Base-by-base conservation (phyloP, 2,329 filamentous ascomycete species). In the Xylaria sp. region DNA sequence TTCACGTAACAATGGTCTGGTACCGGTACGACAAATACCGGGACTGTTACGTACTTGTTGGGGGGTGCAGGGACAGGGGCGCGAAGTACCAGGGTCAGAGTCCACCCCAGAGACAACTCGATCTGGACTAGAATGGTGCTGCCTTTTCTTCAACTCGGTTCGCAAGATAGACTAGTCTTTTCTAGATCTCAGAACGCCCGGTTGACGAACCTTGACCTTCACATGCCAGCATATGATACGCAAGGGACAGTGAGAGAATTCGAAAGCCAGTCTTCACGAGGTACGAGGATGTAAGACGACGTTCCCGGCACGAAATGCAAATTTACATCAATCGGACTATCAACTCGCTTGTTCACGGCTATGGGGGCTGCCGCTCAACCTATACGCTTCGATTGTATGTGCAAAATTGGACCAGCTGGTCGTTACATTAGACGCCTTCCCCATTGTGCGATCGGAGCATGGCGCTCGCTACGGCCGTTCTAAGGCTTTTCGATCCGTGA, bases 21-120 rank as follows among this genome's bases (percentile, higher is more conserved):
- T 53, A 15, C n/a, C n/a, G 25, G 38, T 53, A 47, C 47, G 46
- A 47, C 29, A 29, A 23, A 43, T 40, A 60, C 44, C 7, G 7
- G 25, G 35, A 47, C 31, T 17, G 21, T 43, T 38, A 40, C 35
- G 25, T 56, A 38, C 37, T 60, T 44, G 54, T 47, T 58, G 62
- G 58, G 62, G 58, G 37, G 58, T 61, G 49, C 56, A 61, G 31
- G 51, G 54, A 58, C 61, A 58, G 47, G 61, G 61, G 51, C 15
- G 33, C 5, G 31, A 54, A 33, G 37, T 25, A 38, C 33, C 37
- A 38, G 38, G 46, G 53, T 40, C 43, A 38, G 51, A 27, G 40
- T 37, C 54, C 51, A 41, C 55, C 51, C 19, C 44, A 19, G 15
- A 49, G 37, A 21, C 27, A 19, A 38, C 21, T 25, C 21, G 33